phyloP scores from a whole-genome alignment of 2,329 filamentous ascomycete genomes.

The Pleurostoma richardsiae region DNA sequence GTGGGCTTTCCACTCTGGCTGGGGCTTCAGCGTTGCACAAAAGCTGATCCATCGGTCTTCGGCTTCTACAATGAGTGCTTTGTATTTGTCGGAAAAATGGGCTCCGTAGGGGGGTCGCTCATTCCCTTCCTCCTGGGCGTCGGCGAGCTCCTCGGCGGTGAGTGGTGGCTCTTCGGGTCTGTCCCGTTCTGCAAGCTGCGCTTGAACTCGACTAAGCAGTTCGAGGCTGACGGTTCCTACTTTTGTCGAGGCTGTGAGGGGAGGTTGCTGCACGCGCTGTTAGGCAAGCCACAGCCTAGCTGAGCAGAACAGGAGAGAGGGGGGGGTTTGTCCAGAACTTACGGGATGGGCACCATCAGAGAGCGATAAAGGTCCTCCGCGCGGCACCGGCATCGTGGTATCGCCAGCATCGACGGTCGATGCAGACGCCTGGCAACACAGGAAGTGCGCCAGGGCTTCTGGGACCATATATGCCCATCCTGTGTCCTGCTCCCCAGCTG shows the following conservation, averaged over 20 bases:
- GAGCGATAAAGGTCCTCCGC: no score
- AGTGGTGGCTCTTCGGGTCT: not conserved
- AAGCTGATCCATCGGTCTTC: not conserved
- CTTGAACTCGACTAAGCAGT: not conserved
- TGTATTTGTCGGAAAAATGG: not conserved
- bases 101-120: not conserved
- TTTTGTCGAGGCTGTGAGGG: not conserved
- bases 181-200: not conserved
- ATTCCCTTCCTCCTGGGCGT: not conserved
- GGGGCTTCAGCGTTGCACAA: not conserved
- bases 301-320: not conserved
- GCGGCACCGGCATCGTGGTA: no score
- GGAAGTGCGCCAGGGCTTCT: no score
- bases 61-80: not conserved
- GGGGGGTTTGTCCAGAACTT: not conserved
- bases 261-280: not conserved
- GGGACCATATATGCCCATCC: not conserved
- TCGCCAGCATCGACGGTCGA: no score
- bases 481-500: not conserved
- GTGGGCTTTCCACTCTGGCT: slow-evolving; percentile 6
- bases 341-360: no score
- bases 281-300: not conserved
- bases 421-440: no score
- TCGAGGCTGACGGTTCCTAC: not conserved
- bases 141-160: not conserved